Percentiles rank a stretch among this genome's conserved stretches.
Conservation (phyloP, 768 basidiomycete species). For the Naematelia encephala region DNA sequence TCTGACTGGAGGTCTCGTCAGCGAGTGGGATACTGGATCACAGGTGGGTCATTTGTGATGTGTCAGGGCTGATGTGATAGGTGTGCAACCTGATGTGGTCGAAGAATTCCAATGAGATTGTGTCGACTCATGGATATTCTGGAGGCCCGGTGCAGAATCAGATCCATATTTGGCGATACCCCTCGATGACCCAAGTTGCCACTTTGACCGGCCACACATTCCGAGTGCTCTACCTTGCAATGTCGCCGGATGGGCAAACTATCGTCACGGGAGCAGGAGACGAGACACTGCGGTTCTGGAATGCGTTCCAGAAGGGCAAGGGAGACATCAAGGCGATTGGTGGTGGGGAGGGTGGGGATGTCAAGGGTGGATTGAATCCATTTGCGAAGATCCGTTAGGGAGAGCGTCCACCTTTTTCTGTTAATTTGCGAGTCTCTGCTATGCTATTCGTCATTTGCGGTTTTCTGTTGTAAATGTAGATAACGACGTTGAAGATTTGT, state of each 20-base stretch:
- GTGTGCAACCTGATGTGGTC: constrained; percentile 98
- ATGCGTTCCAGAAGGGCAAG: constrained; percentile 62
- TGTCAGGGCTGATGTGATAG: constrained; percentile 51
- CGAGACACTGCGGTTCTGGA: constrained; percentile 96
- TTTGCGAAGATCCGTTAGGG: constrained; percentile 30
- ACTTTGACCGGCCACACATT: constrained; percentile 91
- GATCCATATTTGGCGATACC: constrained; percentile 86
- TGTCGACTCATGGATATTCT: constrained; percentile 96
- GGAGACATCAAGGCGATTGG: constrained; percentile 7
- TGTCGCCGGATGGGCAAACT: constrained; percentile 95
- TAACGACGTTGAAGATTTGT: too few relatives aligned
- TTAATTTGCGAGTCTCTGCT: neutral
- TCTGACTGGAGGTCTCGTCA: constrained; percentile 74
- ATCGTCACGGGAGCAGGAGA: constrained; percentile 98
- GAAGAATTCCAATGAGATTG: constrained; percentile 89
- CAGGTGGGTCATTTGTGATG: constrained; percentile 62
- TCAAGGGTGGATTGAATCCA: constrained; percentile 23
- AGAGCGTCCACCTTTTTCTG: too few relatives aligned
- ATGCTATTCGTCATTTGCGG: neutral
- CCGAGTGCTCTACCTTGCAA: constrained; percentile 93
- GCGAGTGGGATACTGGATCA: constrained; percentile 87
- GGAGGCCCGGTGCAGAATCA: constrained; percentile 92
- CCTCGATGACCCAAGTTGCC: constrained; percentile 87
- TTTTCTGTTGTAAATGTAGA: too few relatives aligned
- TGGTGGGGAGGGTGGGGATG: constrained; percentile 16